Percentiles rank a stretch among this genome's conserved stretches.
phyloP scores from a whole-genome alignment of 2,329 filamentous ascomycete species.

The Penicillium sp. region DNA sequence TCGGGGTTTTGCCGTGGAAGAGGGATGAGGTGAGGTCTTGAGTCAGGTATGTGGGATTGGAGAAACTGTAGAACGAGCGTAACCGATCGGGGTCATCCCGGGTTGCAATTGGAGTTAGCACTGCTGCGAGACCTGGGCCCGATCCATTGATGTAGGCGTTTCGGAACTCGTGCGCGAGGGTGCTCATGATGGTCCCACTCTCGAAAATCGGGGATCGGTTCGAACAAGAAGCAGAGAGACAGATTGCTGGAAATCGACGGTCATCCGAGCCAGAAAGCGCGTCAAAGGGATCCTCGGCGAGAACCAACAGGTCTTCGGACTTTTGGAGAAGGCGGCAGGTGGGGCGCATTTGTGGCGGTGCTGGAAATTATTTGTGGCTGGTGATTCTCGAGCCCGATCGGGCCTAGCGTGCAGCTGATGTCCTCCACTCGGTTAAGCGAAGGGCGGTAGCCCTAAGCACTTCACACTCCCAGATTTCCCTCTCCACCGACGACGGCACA shows the following conservation, averaged over 20 bases:
- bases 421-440: conserved; percentile 46
- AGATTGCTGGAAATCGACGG: background rate
- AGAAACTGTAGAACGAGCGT: conserved; percentile 70
- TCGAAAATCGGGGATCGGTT: background rate
- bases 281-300: background rate
- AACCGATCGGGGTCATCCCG: conserved; percentile 67
- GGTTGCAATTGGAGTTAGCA: conserved; percentile 72
- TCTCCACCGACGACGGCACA: conserved; percentile 35
- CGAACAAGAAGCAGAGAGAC: background rate
- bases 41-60: conserved; percentile 68
- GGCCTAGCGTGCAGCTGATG: conserved; percentile 33
- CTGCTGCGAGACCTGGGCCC: conserved; percentile 74
- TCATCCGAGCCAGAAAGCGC: background rate
- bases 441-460: conserved; percentile 50
- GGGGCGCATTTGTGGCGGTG: conserved; percentile 6
- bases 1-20: conserved; percentile 63
- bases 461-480: conserved; percentile 49
- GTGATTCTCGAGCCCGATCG: conserved; percentile 11
- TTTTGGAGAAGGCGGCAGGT: background rate
- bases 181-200: conserved; percentile 63
- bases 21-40: conserved; percentile 72
- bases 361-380: background rate
- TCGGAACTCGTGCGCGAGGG: conserved; percentile 73
- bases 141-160: conserved; percentile 67
- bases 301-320: background rate